These are phyloP conservation scores for Didymella arachidicola DNA, from an alignment of 2,329 filamentous ascomycete species.

Conservation along the genomic window DNA sequence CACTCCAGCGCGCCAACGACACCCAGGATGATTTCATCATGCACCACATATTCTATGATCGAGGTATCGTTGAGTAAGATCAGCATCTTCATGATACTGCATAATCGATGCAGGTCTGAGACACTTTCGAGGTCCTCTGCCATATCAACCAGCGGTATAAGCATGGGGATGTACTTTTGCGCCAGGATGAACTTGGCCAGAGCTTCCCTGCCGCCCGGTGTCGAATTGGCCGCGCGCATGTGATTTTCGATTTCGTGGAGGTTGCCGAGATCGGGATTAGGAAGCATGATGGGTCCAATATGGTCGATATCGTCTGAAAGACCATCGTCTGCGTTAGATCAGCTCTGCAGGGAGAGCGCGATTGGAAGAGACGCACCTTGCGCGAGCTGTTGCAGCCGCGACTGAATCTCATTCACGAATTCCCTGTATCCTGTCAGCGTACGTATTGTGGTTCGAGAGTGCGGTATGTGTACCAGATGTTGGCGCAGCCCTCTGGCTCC, in stretches of 20 bases:
- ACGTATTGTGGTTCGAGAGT: constrained; percentile 3
- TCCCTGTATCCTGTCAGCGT: constrained; percentile 67
- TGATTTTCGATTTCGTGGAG: constrained; percentile 83
- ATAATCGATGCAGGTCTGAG: constrained; percentile 84
- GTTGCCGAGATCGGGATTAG: constrained; percentile 80
- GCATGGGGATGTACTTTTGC: constrained; percentile 85
- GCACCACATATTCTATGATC: constrained; percentile 93
- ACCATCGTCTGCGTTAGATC: constrained; percentile 70
- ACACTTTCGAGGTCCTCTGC: constrained; percentile 92
- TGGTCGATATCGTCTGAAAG: constrained; percentile 86
- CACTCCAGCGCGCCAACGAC: constrained; percentile 95
- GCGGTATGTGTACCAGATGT: constrained; percentile 75
- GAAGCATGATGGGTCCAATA: constrained; percentile 75
- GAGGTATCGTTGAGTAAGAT: constrained; percentile 93
- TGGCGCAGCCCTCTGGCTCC: constrained; percentile 90
- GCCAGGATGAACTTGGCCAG: constrained; percentile 85
- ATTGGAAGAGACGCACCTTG: constrained; percentile 61
- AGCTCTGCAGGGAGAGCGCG: constrained; percentile 20
- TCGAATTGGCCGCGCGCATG: constrained; percentile 80
- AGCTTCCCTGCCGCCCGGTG: constrained; percentile 79
- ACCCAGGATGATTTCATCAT: constrained; percentile 85
- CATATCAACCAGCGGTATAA: constrained; percentile 84
- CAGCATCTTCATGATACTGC: constrained; percentile 97
- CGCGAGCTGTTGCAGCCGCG: constrained; percentile 70
- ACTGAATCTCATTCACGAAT: constrained; percentile 87